Base-by-base conservation (phyloP, 202 grass and related monocot species). In the Cymbopogon flexuosus region DNA sequence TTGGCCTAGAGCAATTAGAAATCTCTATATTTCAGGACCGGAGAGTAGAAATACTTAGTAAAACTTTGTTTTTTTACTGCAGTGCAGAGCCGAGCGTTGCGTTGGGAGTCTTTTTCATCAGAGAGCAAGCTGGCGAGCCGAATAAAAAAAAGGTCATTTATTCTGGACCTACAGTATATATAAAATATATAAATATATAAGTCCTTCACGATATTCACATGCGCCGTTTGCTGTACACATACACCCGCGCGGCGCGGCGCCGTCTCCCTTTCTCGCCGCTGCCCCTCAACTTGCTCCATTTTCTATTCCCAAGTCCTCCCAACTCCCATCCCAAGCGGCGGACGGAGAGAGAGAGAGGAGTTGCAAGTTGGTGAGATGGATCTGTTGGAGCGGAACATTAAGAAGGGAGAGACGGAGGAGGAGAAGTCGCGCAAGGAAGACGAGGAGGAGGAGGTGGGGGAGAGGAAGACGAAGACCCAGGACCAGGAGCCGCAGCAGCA, bases 331-430 rank as follows among this genome's bases (percentile, higher is more conserved):
- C 42, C 5, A 4, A 29, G 22, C 42, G 22, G 42, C 42, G 68
- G 66, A 27, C 62, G 62, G 49, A 35, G 23, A 24, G 34, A 22
- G 21, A 3, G 21, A 5, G 10, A 19, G 15, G 21, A 27, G 19
- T 57, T 12, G 73, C 8, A 4, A 71, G 64, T 51, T 88, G 5
- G 76, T 61, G 76, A 14, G 67, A 81, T 84, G 89, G 85, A 81
- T 88, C 77, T 81, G 76, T 77, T 85, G 77, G 51, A 84, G 89
- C 72, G 56, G 84, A 83, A 65, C 76, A 62, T 75, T 81, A 88
- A 84, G 77, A 87, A 84, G 88, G 75, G 40, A 7, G 22, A 72
- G 8, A 22, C n/a, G 11, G 61, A 42, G 72, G 58, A 11, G 69
- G 80, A 16, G 71, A 64, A 36, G 74, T 35, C 8, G 24, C 34